Conservation (phyloP, 2,329 filamentous ascomycete genomes). For the Colletotrichum incanum region DNA sequence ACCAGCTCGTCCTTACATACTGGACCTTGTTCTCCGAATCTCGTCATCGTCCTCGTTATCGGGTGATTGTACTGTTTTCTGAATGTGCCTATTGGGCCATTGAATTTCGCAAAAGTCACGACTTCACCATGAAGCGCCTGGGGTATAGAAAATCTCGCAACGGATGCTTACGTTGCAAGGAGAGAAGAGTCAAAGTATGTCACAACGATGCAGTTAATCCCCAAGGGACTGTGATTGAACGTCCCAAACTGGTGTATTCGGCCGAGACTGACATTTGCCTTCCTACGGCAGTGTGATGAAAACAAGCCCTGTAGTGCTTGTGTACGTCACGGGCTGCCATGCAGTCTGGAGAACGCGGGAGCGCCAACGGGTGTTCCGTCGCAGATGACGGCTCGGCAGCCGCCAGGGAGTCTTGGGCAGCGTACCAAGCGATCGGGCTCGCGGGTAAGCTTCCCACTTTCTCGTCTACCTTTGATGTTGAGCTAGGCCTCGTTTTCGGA, state of each 20-base stretch:
- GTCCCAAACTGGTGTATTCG: neutral
- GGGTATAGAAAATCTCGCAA: slow-evolving; percentile 56
- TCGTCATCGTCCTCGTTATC: slow-evolving; percentile 39
- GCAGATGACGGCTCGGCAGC: slow-evolving; percentile 16
- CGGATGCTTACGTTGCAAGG: slow-evolving; percentile 55
- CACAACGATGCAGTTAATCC: no score
- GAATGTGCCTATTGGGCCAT: neutral
- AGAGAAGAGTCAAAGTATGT: slow-evolving; percentile 55
- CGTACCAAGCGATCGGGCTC: slow-evolving; percentile 29
- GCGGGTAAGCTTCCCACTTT: slow-evolving; percentile 16
- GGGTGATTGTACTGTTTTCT: slow-evolving; percentile 7
- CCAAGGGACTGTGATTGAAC: neutral
- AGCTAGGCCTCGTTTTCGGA: slow-evolving; percentile 23
- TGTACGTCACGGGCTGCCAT: slow-evolving; percentile 54
- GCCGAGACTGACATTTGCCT: slow-evolving; percentile 13
- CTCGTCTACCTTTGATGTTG: neutral
- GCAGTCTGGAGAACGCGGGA: slow-evolving; percentile 46
- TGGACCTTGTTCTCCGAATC: slow-evolving; percentile 27
- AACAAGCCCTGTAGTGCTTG: slow-evolving; percentile 57
- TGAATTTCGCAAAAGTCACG: neutral
- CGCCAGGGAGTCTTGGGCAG: slow-evolving; percentile 5
- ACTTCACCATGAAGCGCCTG: slow-evolving; percentile 48
- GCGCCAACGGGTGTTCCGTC: slow-evolving; percentile 17
- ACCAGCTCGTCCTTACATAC: slow-evolving; percentile 37
- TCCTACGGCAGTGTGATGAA: slow-evolving; percentile 56